A percentile compares a stretch with the other conserved stretches of the same genome.
These are phyloP conservation scores for Mycena vitilis DNA, from an alignment of 768 basidiomycete genomes.

Conservation along the genomic window DNA sequence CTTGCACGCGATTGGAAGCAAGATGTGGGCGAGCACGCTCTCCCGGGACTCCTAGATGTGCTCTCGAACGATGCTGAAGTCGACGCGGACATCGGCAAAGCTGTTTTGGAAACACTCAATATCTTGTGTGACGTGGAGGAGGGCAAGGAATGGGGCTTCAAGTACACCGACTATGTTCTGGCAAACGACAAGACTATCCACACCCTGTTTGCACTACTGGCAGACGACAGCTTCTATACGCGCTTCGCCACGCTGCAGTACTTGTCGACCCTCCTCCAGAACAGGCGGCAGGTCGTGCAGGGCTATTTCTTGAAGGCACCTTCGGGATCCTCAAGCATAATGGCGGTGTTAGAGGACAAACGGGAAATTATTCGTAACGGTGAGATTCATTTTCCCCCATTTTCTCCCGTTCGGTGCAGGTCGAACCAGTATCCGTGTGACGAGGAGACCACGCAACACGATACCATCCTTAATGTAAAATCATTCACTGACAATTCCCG, in stretches of 20 bases:
- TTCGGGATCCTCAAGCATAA: conserved; percentile 78
- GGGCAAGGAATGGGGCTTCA: conserved; percentile 80
- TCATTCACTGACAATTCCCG: conserved; percentile 16
- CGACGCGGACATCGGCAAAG: conserved; percentile 93
- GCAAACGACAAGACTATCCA: conserved; percentile 78
- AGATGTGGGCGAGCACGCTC: conserved; percentile 84
- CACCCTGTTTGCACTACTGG: conserved; percentile 80
- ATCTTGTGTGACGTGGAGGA: conserved; percentile 87
- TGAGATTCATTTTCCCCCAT: conserved; percentile 47
- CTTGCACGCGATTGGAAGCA: conserved; percentile 91
- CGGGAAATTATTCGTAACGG: conserved; percentile 92
- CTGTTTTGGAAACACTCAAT: conserved; percentile 89
- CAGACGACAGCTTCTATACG: conserved; percentile 83
- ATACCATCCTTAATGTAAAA: background rate
- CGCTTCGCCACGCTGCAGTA: conserved; percentile 88
- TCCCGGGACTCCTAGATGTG: conserved; percentile 83
- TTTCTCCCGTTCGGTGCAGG: no score
- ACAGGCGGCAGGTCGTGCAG: conserved; percentile 85
- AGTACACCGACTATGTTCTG: conserved; percentile 86
- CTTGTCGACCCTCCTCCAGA: conserved; percentile 82
- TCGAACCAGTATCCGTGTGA: no score
- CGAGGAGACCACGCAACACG: no score
- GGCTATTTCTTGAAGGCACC: conserved; percentile 91
- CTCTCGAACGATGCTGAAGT: conserved; percentile 90
- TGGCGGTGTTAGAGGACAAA: conserved; percentile 84